Base-by-base conservation (phyloP, 108 stramenopile species). In the Licmophora abbreviata region DNA sequence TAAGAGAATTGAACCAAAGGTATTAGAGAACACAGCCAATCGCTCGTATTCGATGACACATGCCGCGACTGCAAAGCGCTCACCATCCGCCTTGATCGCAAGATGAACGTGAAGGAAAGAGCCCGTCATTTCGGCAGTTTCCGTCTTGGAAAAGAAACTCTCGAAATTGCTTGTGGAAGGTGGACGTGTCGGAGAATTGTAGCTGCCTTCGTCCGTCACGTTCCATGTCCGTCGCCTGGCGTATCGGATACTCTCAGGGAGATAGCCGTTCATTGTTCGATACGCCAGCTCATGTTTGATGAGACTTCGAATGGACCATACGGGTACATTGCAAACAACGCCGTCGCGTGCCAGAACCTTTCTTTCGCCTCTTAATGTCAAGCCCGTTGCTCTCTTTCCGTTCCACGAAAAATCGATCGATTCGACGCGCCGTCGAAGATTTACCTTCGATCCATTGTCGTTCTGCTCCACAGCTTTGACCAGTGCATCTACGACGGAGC, bases 31-130 rank as follows among this genome's bases (percentile, higher is more conserved):
- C n/a, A n/a, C n/a, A n/a, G n/a, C n/a, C n/a, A n/a, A n/a, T n/a
- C n/a, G n/a, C n/a, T n/a, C n/a, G n/a, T n/a, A n/a, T n/a, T n/a
- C n/a, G n/a, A n/a, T n/a, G n/a, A n/a, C n/a, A n/a, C n/a, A n/a
- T n/a, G n/a, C n/a, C n/a, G n/a, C n/a, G n/a, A n/a, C n/a, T n/a
- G n/a, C n/a, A n/a, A n/a, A n/a, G n/a, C n/a, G n/a, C n/a, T n/a
- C n/a, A n/a, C n/a, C n/a, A 31, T 71, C 59, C 11, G 82, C 74
- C 60, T 93, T 58, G 25, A 95, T 73, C 27, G 88, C 94, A 23
- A 95, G 66, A 52, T 95, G 94, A 37, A 95, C 63, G 66, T 95
- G 94, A 38, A 93, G 63, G 58, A 93, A 95, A 1, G 86, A 86
- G 26, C 89, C 82, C 25, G 88, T 90, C 77, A 80, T 73, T 59